Conservation (phyloP, 805 yeast species). For the Yarrowia bubula region DNA sequence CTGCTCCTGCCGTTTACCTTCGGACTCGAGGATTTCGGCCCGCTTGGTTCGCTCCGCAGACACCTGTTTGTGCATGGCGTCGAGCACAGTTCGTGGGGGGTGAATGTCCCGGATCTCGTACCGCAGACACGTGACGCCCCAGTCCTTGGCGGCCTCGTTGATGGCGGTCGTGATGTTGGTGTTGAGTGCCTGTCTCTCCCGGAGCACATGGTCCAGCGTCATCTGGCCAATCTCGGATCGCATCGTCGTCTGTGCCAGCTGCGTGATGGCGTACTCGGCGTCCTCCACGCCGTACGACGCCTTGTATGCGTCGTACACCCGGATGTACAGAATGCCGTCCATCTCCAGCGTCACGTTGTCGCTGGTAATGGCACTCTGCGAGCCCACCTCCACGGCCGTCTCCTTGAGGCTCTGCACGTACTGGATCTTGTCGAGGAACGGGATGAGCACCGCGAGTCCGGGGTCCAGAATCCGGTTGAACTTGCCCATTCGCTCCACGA, state of each 20-base stretch:
- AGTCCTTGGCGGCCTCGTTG: conserved; percentile 78
- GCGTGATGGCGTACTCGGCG: conserved; percentile 79
- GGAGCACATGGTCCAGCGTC: conserved; percentile 72
- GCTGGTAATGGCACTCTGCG: conserved; percentile 80
- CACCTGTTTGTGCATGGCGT: conserved; percentile 90
- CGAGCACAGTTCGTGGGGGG: conserved; percentile 80
- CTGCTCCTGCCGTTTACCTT: conserved; percentile 74
- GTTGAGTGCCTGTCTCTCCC: conserved; percentile 73
- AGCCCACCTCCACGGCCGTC: conserved; percentile 78
- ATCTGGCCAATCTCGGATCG: conserved; percentile 83
- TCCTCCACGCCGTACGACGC: conserved; percentile 88
- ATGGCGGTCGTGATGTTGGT: conserved; percentile 70
- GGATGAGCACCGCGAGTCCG: conserved; percentile 71
- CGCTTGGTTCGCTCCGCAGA: conserved; percentile 83
- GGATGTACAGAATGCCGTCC: conserved; percentile 79
- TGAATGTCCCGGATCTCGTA: conserved; percentile 86
- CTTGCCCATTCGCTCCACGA: conserved; percentile 88
- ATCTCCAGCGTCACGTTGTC: conserved; percentile 82
- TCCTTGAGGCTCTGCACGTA: conserved; percentile 83
- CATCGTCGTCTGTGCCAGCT: conserved; percentile 89
- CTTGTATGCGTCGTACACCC: conserved; percentile 76
- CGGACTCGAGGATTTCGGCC: conserved; percentile 83
- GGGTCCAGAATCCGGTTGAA: conserved; percentile 66
- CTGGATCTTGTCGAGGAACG: conserved; percentile 70
- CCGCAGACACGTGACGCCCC: conserved; percentile 83